phyloP scores from a whole-genome alignment of 2,329 filamentous ascomycete genomes.

The Endothia cerciana region DNA sequence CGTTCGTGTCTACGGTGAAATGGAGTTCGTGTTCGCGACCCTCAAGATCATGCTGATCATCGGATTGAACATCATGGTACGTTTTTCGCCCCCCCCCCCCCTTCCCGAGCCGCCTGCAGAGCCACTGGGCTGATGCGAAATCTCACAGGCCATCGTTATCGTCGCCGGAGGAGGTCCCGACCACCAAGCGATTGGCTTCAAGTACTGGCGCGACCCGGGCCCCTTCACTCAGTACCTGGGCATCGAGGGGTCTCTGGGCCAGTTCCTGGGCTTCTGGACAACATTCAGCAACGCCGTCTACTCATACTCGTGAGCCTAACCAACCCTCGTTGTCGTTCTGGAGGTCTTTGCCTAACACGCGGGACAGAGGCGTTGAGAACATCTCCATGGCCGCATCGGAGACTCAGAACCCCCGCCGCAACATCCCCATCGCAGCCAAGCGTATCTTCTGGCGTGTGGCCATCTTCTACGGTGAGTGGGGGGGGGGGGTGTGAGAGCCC shows the following conservation, averaged over 20 bases:
- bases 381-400: conserved; percentile 34
- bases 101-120: neutral
- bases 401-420: conserved; percentile 50
- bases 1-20: conserved; percentile 20
- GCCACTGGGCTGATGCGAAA: neutral
- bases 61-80: conserved; percentile 23
- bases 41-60: conserved; percentile 20
- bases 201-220: conserved; percentile 31
- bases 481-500: no score
- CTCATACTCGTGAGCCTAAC: conserved; percentile 11
- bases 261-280: conserved; percentile 32
- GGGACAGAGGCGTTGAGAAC: conserved; percentile 34
- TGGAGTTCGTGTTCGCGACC: conserved; percentile 22
- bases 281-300: conserved; percentile 26
- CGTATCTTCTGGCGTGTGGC: conserved; percentile 35
- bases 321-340: no score
- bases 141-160: conserved; percentile 24
- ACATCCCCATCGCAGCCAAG: conserved; percentile 34
- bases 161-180: conserved; percentile 31
- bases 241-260: conserved; percentile 32
- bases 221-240: conserved; percentile 30
- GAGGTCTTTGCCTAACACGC: neutral
- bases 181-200: conserved; percentile 32
- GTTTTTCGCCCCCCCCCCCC: neutral
- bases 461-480: conserved; percentile 42